These are phyloP conservation scores for Gnetum montanum DNA, from an alignment of 75 land plant genomes.

Conservation along the genomic window DNA sequence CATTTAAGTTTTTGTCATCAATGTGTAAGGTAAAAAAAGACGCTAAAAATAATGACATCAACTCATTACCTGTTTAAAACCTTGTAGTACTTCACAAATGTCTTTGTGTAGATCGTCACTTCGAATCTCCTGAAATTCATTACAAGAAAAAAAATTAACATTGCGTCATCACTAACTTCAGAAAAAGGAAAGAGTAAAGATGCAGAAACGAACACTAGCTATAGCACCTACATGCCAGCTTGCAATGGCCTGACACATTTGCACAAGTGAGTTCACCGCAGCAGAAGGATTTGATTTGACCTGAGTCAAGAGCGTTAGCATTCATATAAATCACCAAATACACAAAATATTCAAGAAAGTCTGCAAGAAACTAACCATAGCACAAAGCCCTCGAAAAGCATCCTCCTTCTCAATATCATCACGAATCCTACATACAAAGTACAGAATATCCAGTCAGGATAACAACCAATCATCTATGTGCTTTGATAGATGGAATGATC, in stretches of 20 bases:
- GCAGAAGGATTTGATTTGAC: conserved; percentile 74
- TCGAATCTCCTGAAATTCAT: conserved; percentile 64
- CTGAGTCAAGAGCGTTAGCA: conserved; percentile 34
- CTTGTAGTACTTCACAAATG: conserved; percentile 76
- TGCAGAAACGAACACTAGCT: background rate
- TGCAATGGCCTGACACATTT: conserved; percentile 75
- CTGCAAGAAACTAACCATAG: too few relatives aligned
- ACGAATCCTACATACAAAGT: conserved; percentile 62
- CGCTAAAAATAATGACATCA: background rate
- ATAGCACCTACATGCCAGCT: conserved; percentile 82
- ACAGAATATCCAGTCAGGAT: background rate
- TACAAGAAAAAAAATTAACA: background rate
- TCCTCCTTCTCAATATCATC: conserved; percentile 96
- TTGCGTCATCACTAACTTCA: background rate
- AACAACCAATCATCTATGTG: background rate
- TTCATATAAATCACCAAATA: background rate
- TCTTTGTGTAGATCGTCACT: conserved; percentile 78
- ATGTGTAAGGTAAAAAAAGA: background rate
- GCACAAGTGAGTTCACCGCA: conserved; percentile 56
- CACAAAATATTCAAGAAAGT: conserved; percentile 1
- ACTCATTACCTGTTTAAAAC: conserved; percentile 75
- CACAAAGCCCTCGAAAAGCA: conserved; percentile 95
- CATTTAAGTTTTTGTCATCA: background rate
- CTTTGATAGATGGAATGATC: background rate
- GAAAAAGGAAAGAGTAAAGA: background rate